A percentile compares a stretch with the other conserved stretches of the same genome.
Conservation (phyloP, 192 early-diverging fungal species). For the Rhizoclosmatium globosum region DNA sequence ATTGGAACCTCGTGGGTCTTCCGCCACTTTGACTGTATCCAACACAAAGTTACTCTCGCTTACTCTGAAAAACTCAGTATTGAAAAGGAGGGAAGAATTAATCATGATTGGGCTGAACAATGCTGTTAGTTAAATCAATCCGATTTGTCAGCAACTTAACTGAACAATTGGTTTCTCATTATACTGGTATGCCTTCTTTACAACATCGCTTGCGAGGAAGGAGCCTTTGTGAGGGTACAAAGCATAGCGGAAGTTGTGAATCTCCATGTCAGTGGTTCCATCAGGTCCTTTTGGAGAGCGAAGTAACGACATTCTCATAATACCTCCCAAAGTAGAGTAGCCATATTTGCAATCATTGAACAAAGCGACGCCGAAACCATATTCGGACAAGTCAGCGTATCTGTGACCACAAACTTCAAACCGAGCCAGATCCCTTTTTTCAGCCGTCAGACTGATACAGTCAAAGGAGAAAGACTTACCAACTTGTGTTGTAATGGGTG, state of each 20-base stretch:
- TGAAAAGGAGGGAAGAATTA: background rate
- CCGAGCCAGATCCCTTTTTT: conserved; percentile 73
- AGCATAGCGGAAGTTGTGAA: conserved; percentile 89
- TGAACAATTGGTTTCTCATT: conserved; percentile 74
- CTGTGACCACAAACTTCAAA: conserved; percentile 99
- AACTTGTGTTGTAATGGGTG: conserved; percentile 95
- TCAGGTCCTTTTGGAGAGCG: conserved; percentile 45
- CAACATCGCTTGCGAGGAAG: conserved; percentile 85
- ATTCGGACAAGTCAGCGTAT: conserved; percentile 94
- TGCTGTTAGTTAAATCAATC: background rate
- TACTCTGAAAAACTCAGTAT: conserved; percentile 38
- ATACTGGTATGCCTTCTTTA: conserved; percentile 87
- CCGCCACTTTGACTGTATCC: conserved; percentile 91
- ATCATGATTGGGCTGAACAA: background rate
- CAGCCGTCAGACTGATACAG: background rate
- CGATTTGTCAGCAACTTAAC: background rate
- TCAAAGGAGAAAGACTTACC: conserved; percentile 61
- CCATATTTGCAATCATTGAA: conserved; percentile 99
- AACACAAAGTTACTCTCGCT: conserved; percentile 77
- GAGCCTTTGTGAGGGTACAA: conserved; percentile 86
- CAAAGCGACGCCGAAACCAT: conserved; percentile 92
- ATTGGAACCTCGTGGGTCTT: conserved; percentile 56
- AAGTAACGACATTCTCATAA: conserved; percentile 84
- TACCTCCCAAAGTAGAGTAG: conserved; percentile 80
- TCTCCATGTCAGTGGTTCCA: conserved; percentile 31